These are phyloP conservation scores for Claviceps sp. DNA, from an alignment of 2,329 filamentous ascomycete species.

Conservation along the genomic window DNA sequence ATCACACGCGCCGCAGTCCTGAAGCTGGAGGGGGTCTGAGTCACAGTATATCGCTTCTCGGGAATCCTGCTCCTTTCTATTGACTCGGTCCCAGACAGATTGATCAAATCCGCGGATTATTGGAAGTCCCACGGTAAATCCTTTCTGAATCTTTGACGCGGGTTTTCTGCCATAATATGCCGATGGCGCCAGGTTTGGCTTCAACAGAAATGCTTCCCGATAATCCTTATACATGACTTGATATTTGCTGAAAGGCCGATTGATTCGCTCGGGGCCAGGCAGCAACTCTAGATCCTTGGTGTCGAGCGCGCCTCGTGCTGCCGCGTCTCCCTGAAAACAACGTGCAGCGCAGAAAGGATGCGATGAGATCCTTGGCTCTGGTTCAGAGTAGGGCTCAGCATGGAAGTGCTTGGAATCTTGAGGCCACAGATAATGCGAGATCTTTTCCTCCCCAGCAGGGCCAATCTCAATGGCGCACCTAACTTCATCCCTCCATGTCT, in stretches of 20 bases:
- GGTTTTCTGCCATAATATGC: conserved; percentile 72
- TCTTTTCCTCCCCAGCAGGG: conserved; percentile 79
- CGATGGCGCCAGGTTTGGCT: conserved; percentile 73
- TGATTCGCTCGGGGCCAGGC: conserved; percentile 27
- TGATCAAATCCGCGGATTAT: conserved; percentile 85
- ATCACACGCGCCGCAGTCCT: conserved; percentile 42
- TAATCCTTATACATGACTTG: conserved; percentile 69
- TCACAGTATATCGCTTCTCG: neutral
- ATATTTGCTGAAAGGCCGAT: conserved; percentile 54
- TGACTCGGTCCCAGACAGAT: conserved; percentile 58
- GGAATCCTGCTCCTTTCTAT: conserved; percentile 22
- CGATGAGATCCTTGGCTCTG: conserved; percentile 31
- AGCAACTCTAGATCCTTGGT: conserved; percentile 16
- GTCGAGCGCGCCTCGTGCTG: conserved; percentile 37
- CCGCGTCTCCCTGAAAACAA: conserved; percentile 46
- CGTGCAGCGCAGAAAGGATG: conserved; percentile 46
- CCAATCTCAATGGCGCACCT: conserved; percentile 84
- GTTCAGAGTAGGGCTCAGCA: conserved; percentile 7
- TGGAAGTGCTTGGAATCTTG: conserved; percentile 26
- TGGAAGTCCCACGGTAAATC: conserved; percentile 66
- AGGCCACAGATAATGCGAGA: conserved; percentile 73
- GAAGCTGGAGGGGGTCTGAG: conserved; percentile 16
- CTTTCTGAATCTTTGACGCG: conserved; percentile 72
- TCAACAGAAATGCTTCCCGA: conserved; percentile 66
- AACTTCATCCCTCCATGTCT: conserved; percentile 87